A percentile compares a stretch with the other conserved stretches of the same genome.
phyloP scores from a whole-genome alignment of 176 grass and related monocot genomes.

The Hordeum marinum region DNA sequence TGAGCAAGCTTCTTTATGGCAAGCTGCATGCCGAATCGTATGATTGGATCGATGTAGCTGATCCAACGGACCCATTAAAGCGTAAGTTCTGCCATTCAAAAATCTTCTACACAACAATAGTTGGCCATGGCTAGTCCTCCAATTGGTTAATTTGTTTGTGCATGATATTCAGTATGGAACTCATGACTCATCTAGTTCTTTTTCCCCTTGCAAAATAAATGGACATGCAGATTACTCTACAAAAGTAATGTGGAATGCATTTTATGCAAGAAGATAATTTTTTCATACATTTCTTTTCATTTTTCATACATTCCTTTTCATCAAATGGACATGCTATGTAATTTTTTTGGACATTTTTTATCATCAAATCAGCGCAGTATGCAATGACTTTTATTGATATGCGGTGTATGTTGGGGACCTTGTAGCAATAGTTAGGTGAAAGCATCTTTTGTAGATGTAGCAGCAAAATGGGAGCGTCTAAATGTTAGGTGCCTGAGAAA shows the following conservation, averaged over 20 bases:
- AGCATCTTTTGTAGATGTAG: not conserved
- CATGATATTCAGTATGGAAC: not conserved
- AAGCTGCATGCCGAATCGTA: slow-evolving; percentile 80
- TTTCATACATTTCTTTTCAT: not conserved
- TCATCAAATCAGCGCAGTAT: not conserved
- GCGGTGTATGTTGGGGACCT: not conserved
- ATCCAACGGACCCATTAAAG: slow-evolving; percentile 38
- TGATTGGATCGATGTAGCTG: slow-evolving; percentile 71
- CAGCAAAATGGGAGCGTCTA: no score
- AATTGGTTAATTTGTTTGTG: not conserved
- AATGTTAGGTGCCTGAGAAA: no score
- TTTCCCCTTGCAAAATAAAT: not conserved
- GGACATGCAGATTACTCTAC: not conserved
- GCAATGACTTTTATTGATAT: not conserved
- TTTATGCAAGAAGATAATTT: not conserved
- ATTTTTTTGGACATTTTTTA: not conserved
- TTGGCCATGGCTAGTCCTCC: not conserved
- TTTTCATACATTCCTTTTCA: not conserved
- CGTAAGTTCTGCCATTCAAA: slow-evolving; percentile 50
- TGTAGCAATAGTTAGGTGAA: not conserved
- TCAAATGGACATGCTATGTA: not conserved
- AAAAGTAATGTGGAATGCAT: not conserved
- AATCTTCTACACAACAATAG: not conserved
- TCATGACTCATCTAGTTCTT: not conserved
- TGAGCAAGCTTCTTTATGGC: slow-evolving; percentile 98